These are phyloP conservation scores for Lecanicillium sp. DNA, from an alignment of 2,329 filamentous ascomycete genomes.

Conservation along the genomic window DNA sequence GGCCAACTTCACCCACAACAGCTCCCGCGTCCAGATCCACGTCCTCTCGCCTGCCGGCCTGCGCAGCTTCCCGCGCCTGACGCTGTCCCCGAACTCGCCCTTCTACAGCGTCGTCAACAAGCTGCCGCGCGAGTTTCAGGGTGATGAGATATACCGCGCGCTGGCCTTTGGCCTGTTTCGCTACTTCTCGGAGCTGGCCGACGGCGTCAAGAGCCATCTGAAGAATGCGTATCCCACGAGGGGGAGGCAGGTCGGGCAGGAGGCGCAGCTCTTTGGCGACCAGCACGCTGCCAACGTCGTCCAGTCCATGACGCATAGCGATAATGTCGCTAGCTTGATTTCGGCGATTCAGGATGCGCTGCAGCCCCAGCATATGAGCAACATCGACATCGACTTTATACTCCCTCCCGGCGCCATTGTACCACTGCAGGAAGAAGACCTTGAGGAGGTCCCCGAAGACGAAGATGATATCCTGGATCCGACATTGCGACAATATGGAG, in stretches of 20 bases:
- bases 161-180: constrained; percentile 90
- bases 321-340: constrained; percentile 68
- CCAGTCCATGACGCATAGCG: constrained; percentile 74
- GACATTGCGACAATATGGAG: constrained; percentile 63
- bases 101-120: constrained; percentile 87
- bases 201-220: constrained; percentile 66
- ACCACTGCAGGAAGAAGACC: constrained; percentile 53
- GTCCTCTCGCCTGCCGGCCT: constrained; percentile 86
- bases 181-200: constrained; percentile 84
- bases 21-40: constrained; percentile 90
- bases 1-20: constrained; percentile 78
- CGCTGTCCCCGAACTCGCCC: constrained; percentile 85
- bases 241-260: constrained; percentile 55
- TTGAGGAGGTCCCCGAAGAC: constrained; percentile 53
- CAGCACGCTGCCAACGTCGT: constrained; percentile 90
- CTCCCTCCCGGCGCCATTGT: constrained; percentile 72
- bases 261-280: constrained; percentile 72
- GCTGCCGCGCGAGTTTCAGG: constrained; percentile 88
- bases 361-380: constrained; percentile 74
- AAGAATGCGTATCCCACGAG: constrained; percentile 51
- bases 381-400: constrained; percentile 82
- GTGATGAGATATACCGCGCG: constrained; percentile 85
- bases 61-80: constrained; percentile 83
- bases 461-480: constrained; percentile 63
- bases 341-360: constrained; percentile 68